A percentile compares a stretch with the other conserved stretches of the same genome.
Conservation (phyloP, 1,284 basidiomycete genomes). For the Stereum hirsutum region DNA sequence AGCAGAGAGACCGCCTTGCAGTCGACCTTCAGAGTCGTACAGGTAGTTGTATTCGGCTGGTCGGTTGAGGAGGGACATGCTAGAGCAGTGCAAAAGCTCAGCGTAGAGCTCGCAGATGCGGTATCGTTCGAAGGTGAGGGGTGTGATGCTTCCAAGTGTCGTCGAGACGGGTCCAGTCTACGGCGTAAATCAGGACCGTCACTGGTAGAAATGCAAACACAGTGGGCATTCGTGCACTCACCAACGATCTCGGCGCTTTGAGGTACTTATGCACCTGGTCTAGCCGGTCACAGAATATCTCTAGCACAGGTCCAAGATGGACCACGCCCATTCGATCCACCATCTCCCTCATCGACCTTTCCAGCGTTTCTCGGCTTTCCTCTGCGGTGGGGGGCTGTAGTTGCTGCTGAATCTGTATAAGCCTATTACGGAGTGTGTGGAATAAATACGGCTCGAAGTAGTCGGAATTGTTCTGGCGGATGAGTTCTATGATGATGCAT, state of each 20-base stretch:
- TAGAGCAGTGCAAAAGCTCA: conserved; percentile 95
- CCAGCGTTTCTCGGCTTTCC: conserved; percentile 63
- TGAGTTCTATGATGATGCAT: conserved; percentile 90
- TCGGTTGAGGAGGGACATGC: conserved; percentile 95
- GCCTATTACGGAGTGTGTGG: conserved; percentile 85
- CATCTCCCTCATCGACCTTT: conserved; percentile 80
- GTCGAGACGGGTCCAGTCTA: conserved; percentile 63
- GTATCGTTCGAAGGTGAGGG: conserved; percentile 92
- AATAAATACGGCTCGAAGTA: conserved; percentile 99
- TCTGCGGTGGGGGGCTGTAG: conserved; percentile 35
- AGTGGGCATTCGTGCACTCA: conserved; percentile 25
- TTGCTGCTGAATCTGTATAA: conserved; percentile 82
- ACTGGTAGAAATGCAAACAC: conserved; percentile 1
- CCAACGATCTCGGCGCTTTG: conserved; percentile 64
- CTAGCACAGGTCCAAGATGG: conserved; percentile 80
- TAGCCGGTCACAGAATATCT: conserved; percentile 68
- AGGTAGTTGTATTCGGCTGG: conserved; percentile 53
- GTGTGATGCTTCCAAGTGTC: conserved; percentile 60
- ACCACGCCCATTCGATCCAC: conserved; percentile 90
- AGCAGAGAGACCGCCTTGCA: conserved; percentile 74
- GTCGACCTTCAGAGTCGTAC: conserved; percentile 74
- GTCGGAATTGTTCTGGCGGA: conserved; percentile 98
- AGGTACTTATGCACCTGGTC: conserved; percentile 70
- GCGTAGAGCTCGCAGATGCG: conserved; percentile 98
- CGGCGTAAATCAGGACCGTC: conserved; percentile 2